Evolutionary conservation across 805 yeast species (phyloP).

Genomic region (Cephaloascus albidus): DNA sequence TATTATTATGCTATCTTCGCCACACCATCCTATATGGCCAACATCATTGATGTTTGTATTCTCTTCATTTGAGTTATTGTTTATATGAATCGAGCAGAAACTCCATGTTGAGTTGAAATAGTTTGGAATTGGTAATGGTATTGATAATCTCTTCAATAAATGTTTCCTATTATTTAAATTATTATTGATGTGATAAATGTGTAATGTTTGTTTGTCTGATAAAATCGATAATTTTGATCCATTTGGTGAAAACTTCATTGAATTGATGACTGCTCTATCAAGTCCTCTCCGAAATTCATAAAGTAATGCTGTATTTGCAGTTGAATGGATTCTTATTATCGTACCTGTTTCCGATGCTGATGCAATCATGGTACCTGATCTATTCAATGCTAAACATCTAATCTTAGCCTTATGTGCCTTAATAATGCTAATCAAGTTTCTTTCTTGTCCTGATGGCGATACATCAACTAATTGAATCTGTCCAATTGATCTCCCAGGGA

Average conservation of each 20-base stretch:
- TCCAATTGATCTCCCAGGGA: constrained; percentile 70
- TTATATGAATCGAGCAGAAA: constrained; percentile 60
- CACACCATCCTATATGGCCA: constrained; percentile 67
- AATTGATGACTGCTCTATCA: constrained; percentile 73
- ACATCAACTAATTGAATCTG: constrained; percentile 76
- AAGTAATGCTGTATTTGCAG: constrained; percentile 57
- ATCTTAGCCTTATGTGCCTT: constrained; percentile 70
- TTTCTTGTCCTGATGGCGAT: constrained; percentile 53
- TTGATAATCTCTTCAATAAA: constrained; percentile 50
- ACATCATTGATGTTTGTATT: constrained; percentile 12
- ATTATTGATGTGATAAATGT: constrained; percentile 53
- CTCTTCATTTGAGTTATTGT: constrained; percentile 4
- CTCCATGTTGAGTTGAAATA: constrained; percentile 87
- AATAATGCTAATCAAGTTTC: constrained; percentile 56
- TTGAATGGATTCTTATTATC: constrained; percentile 63
- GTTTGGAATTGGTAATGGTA: constrained; percentile 47
- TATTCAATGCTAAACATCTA: constrained; percentile 52
- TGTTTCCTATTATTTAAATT: constrained; percentile 46
- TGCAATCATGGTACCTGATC: constrained; percentile 62
- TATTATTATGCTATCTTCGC: constrained; percentile 62
- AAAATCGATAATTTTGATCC: constrained; percentile 74
- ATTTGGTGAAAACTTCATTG: constrained; percentile 76
- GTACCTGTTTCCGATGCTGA: constrained; percentile 82
- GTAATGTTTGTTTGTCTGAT: constrained; percentile 85
- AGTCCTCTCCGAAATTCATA: constrained; percentile 86